A percentile compares a stretch with the other conserved stretches of the same genome.
Evolutionary conservation across 176 grass and related monocot genomes (phyloP).

Genomic region (Lolium rigidum): DNA sequence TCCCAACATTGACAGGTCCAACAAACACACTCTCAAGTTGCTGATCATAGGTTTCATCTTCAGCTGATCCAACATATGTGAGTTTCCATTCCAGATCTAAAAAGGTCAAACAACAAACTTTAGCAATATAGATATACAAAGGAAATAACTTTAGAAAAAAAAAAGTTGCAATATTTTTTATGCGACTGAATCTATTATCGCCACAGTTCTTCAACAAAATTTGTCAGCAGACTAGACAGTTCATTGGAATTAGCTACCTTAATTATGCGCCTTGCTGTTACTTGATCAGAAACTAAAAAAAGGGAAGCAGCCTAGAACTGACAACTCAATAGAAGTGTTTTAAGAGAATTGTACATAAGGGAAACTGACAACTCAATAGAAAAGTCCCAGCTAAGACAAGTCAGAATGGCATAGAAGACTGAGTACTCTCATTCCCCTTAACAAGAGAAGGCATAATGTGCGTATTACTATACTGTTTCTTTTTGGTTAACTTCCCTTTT

Average conservation of each 20-base stretch:
- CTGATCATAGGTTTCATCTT: constrained; percentile 98
- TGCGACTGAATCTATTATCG: background rate
- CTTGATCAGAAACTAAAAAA: too few relatives aligned
- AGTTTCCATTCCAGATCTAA: constrained; percentile 97
- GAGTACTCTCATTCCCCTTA: background rate
- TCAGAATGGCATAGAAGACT: background rate
- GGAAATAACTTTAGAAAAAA: background rate
- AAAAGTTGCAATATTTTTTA: too few relatives aligned
- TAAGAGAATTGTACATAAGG: background rate
- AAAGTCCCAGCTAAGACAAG: background rate
- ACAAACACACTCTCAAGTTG: constrained; percentile 96
- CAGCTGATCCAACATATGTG: constrained; percentile 94
- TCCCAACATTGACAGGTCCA: constrained; percentile 95
- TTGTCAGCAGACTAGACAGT: background rate
- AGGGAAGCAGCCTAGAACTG: too few relatives aligned
- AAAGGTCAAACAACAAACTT: constrained; percentile 22
- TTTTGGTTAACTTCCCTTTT: too few relatives aligned
- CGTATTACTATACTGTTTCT: background rate
- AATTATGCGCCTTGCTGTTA: too few relatives aligned
- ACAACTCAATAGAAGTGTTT: too few relatives aligned
- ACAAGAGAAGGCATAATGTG: background rate
- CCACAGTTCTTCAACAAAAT: background rate
- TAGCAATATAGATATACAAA: background rate
- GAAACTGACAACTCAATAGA: background rate
- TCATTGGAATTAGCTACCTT: background rate